Conservation (phyloP, 352 stramenopile species). For the Globisporangium sylvaticum region DNA sequence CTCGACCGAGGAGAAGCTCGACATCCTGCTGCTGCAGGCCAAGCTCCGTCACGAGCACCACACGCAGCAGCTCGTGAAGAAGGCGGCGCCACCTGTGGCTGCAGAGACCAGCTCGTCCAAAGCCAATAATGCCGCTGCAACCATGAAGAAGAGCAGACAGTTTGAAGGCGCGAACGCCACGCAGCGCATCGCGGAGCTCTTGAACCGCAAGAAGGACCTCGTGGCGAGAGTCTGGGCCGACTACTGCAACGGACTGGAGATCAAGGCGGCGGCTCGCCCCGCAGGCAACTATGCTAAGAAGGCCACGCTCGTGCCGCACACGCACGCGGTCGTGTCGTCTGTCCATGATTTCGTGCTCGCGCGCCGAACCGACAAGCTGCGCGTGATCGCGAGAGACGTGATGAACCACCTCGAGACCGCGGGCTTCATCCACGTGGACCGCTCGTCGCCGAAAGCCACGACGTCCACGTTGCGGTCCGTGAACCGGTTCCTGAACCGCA, state of each 20-base stretch:
- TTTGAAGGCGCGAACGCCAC: conserved; percentile 6
- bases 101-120: neutral
- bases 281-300: conserved; percentile 2
- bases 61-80: neutral
- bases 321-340: neutral
- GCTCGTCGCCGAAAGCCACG: neutral
- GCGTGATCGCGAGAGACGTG: neutral
- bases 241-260: conserved; percentile 1
- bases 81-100: neutral
- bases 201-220: conserved; percentile 9
- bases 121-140: no score
- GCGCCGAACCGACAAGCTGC: neutral
- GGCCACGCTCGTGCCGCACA: conserved; percentile 4
- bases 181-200: conserved; percentile 2
- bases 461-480: conserved; percentile 4
- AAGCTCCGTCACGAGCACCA: conserved; percentile 7
- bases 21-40: conserved; percentile 13
- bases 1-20: conserved; percentile 13
- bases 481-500: neutral
- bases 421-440: conserved; percentile 3
- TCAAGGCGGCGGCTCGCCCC: neutral
- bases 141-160: neutral
- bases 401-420: neutral
- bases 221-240: conserved; percentile 4
- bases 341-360: conserved; percentile 5